Percentiles rank a stretch among this genome's conserved stretches.
phyloP scores from a whole-genome alignment of 176 grass and related monocot species.

The Lolium multiflorum region DNA sequence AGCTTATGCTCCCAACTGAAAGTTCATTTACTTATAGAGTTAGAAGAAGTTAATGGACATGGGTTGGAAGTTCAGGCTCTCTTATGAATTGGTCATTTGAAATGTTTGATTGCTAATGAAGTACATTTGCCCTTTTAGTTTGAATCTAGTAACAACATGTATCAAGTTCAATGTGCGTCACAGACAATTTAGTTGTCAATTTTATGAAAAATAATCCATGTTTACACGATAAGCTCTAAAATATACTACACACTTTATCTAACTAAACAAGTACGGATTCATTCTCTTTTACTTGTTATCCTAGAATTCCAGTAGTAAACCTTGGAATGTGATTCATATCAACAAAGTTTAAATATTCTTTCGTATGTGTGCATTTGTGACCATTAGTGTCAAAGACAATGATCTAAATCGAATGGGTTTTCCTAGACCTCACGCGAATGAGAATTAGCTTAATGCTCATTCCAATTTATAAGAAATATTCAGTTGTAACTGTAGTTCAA shows the following conservation, averaged over 20 bases:
- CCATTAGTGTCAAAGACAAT: too few relatives aligned
- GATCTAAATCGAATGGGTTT: too few relatives aligned
- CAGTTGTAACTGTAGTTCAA: too few relatives aligned
- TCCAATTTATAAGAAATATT: too few relatives aligned
- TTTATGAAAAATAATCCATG: neutral
- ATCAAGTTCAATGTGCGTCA: neutral
- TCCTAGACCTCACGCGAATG: too few relatives aligned
- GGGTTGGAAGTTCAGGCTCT: neutral
- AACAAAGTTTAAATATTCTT: too few relatives aligned
- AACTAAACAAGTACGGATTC: neutral
- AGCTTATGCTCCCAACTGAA: neutral
- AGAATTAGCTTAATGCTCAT: too few relatives aligned
- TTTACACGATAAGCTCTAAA: neutral
- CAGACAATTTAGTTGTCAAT: neutral
- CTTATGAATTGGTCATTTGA: neutral
- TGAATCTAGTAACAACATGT: neutral
- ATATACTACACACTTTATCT: neutral
- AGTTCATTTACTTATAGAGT: neutral
- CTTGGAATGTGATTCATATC: too few relatives aligned
- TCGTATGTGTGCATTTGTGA: too few relatives aligned
- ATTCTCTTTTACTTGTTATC: neutral
- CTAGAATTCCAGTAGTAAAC: too few relatives aligned
- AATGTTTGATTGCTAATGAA: neutral
- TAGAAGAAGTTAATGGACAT: neutral
- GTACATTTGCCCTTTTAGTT: neutral